Conservation (phyloP, 139 green algal species). For the Chlorella sorokiniana region DNA sequence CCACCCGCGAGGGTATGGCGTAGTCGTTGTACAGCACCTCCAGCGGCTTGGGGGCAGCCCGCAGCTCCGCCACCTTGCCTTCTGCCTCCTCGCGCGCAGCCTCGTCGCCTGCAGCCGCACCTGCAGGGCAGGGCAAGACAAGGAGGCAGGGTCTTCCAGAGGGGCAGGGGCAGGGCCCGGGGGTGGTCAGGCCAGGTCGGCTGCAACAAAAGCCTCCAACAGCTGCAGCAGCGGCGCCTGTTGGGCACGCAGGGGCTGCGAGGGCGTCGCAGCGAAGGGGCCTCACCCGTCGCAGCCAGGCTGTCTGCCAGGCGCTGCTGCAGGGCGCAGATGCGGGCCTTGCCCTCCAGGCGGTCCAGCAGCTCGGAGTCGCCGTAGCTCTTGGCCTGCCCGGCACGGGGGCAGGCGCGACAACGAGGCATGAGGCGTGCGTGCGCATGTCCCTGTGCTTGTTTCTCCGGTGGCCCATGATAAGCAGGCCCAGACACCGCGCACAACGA, state of each 20-base stretch:
- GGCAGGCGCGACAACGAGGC: neutral
- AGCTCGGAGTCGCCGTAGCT: conserved; percentile 58
- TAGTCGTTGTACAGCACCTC: conserved; percentile 86
- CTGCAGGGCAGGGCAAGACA: neutral
- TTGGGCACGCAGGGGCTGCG: no score
- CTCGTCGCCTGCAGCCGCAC: conserved; percentile 2
- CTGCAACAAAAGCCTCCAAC: no score
- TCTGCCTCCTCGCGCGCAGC: conserved; percentile 14
- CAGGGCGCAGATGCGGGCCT: conserved; percentile 54
- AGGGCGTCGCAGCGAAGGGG: no score
- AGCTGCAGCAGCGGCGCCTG: no score
- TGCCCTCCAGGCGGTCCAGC: conserved; percentile 57
- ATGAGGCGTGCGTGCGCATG: neutral
- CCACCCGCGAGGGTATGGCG: conserved; percentile 57
- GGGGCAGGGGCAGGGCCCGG: no score
- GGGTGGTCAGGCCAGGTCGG: no score
- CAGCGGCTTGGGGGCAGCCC: conserved; percentile 38
- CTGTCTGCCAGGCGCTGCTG: conserved; percentile 49
- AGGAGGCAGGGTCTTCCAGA: no score
- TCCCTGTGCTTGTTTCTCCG: no score
- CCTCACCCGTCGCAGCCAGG: conserved; percentile 5
- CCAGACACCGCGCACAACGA: no score
- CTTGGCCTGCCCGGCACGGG: conserved; percentile 51
- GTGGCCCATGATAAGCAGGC: no score
- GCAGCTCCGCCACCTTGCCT: conserved; percentile 41